Evolutionary conservation across 768 basidiomycete genomes (phyloP).

Genomic region (Serendipita sp.): DNA sequence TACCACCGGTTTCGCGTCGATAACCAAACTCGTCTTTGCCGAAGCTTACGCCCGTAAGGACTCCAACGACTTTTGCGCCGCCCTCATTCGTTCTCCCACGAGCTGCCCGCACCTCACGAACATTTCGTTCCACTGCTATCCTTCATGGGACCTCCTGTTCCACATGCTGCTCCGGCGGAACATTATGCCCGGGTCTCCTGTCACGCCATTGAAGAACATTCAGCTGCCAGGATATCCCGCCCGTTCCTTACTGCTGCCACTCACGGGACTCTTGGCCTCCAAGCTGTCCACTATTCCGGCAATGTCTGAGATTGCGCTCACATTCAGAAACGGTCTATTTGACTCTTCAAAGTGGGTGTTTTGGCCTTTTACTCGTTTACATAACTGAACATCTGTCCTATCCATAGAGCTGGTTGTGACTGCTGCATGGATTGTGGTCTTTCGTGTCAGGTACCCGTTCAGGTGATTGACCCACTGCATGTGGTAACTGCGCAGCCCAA

Average conservation of each 20-base stretch:
- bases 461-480: background rate
- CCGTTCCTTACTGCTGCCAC: background rate
- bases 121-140: constrained; percentile 4
- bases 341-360: background rate
- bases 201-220: background rate
- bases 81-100: background rate
- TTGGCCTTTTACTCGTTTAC: background rate
- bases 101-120: background rate
- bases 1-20: background rate
- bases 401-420: background rate
- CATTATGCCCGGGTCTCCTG: background rate
- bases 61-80: background rate
- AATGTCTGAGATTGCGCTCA: background rate
- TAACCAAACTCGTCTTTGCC: background rate
- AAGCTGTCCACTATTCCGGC: background rate
- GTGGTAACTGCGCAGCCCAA: background rate
- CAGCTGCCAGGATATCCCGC: background rate
- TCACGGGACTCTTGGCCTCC: background rate
- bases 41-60: background rate
- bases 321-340: background rate
- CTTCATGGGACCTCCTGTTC: background rate
- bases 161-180: constrained; percentile 1
- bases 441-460: background rate
- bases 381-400: background rate
- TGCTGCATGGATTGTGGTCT: constrained; percentile 1